Percentiles rank a stretch among this genome's conserved stretches.
phyloP scores from a whole-genome alignment of 139 green algal genomes.

The Chlamydomonas eustigma region DNA sequence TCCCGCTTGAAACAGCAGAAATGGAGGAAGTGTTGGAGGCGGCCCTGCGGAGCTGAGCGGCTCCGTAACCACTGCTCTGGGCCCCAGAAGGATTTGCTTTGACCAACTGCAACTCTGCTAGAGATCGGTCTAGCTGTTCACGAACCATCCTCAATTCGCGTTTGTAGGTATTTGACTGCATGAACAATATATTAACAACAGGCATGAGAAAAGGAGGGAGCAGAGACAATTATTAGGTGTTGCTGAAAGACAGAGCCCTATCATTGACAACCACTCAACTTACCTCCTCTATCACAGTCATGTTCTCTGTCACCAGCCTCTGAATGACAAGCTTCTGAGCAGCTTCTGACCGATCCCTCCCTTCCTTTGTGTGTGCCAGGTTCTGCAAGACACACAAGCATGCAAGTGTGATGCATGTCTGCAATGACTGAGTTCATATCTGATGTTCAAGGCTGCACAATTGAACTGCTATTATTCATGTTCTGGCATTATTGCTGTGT shows the following conservation, averaged over 20 bases:
- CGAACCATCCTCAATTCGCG: background rate
- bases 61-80: no score
- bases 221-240: no score
- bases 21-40: background rate
- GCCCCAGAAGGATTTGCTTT: background rate
- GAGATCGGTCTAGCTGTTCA: background rate
- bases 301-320: background rate
- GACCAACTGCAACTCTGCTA: background rate
- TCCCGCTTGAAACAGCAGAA: background rate
- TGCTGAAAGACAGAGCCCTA: no score
- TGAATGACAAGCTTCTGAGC: constrained; percentile 1
- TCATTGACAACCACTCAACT: no score
- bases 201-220: no score
- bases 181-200: no score
- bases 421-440: no score
- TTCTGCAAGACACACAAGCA: background rate
- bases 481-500: no score
- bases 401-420: no score
- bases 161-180: background rate
- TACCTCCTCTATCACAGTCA: background rate
- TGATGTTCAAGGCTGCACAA: no score
- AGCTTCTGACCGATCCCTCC: background rate
- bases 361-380: background rate
- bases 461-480: no score
- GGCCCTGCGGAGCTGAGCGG: background rate